A percentile compares a stretch with the other conserved stretches of the same genome.
These are phyloP conservation scores for Alopecurus myosuroides DNA, from an alignment of 176 grass and related monocot genomes.

Conservation along the genomic window DNA sequence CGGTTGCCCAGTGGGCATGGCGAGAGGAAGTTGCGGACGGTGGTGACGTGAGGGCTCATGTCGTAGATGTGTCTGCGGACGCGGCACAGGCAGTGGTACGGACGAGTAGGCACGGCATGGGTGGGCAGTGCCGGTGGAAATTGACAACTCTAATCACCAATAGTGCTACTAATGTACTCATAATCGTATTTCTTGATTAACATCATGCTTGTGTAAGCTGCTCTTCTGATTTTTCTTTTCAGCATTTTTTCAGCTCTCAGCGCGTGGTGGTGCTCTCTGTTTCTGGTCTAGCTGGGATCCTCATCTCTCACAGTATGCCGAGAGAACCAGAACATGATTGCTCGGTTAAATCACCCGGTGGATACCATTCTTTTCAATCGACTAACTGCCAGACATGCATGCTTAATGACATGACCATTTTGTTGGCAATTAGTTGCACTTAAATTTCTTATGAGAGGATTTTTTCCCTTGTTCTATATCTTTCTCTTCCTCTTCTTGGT, in stretches of 20 bases:
- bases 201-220: neutral
- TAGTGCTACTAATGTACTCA: neutral
- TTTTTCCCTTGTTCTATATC: too few relatives aligned
- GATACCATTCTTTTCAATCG: neutral
- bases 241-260: conserved; percentile 58
- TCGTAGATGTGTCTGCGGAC: too few relatives aligned
- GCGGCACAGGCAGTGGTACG: too few relatives aligned
- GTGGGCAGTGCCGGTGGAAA: too few relatives aligned
- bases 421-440: conserved; percentile 3
- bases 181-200: neutral
- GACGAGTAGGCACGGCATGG: too few relatives aligned
- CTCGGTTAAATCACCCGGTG: conserved; percentile 15
- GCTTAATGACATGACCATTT: neutral
- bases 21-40: too few relatives aligned
- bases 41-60: too few relatives aligned
- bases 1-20: too few relatives aligned
- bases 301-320: neutral
- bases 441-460: too few relatives aligned
- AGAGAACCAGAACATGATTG: neutral
- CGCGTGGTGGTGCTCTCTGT: conserved; percentile 73
- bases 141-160: neutral
- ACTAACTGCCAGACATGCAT: neutral
- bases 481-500: too few relatives aligned
- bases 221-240: neutral
- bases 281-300: conserved; percentile 37